A percentile compares a stretch with the other conserved stretches of the same genome.
Evolutionary conservation across 2,329 filamentous ascomycete genomes (phyloP).

Genomic region (Colletotrichum tabaci): DNA sequence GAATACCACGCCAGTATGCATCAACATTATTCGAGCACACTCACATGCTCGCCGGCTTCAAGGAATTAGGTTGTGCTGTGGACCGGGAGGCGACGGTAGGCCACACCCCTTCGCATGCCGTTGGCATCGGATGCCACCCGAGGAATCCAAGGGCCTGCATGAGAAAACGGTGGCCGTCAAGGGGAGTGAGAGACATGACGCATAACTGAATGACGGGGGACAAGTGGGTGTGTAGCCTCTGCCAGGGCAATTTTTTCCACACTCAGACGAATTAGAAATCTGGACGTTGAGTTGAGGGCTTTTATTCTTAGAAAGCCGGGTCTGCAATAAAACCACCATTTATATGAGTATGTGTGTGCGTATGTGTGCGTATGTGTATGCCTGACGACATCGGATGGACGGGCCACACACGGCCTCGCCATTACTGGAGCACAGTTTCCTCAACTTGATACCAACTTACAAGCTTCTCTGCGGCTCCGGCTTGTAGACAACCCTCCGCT

Average conservation of each 20-base stretch:
- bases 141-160: conserved; percentile 36
- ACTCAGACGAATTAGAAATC: conserved; percentile 28
- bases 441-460: conserved; percentile 30
- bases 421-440: conserved; percentile 23
- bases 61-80: conserved; percentile 28
- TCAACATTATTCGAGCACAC: conserved; percentile 39
- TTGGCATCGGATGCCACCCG: conserved; percentile 14
- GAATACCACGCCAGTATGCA: conserved; percentile 38
- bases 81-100: neutral
- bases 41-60: conserved; percentile 39
- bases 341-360: no score
- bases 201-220: conserved; percentile 26
- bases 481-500: conserved; percentile 34
- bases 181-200: conserved; percentile 12
- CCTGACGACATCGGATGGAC: conserved; percentile 36
- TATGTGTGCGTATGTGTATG: neutral
- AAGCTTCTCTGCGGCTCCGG: conserved; percentile 35
- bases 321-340: conserved; percentile 8
- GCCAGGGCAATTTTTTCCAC: conserved; percentile 37
- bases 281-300: conserved; percentile 20
- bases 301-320: conserved; percentile 38
- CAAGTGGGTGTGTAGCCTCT: conserved; percentile 35
- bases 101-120: conserved; percentile 32
- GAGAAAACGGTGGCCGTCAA: conserved; percentile 12
- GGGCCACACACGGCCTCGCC: conserved; percentile 37